These are phyloP conservation scores for Raphanus hybrid DNA, from an alignment of 441 rosid species.

Conservation along the genomic window DNA sequence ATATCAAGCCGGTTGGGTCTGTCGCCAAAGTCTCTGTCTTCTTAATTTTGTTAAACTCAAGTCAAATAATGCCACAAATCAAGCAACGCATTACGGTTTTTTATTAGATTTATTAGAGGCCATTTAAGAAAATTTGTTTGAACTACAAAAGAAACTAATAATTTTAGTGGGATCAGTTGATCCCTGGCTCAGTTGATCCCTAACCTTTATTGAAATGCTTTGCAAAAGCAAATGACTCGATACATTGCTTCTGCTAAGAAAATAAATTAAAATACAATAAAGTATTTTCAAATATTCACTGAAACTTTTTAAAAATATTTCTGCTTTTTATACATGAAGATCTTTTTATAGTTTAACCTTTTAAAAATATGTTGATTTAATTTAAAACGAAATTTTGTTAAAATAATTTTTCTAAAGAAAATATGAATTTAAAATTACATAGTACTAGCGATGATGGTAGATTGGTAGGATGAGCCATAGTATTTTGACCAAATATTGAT, in stretches of 20 bases:
- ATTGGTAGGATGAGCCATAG: neutral
- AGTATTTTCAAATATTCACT: neutral
- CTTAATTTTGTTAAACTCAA: neutral
- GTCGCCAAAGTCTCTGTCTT: conserved; percentile 15
- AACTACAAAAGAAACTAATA: neutral
- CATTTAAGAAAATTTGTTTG: neutral
- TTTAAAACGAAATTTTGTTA: too few relatives aligned
- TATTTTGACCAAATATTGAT: neutral
- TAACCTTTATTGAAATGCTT: neutral
- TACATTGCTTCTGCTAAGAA: neutral
- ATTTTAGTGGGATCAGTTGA: neutral
- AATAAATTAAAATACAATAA: too few relatives aligned
- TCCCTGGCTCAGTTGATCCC: neutral
- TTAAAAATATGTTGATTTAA: too few relatives aligned
- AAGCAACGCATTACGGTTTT: conserved; percentile 2
- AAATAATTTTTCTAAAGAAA: too few relatives aligned
- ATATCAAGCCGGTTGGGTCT: neutral
- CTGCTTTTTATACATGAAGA: neutral
- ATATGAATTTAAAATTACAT: too few relatives aligned
- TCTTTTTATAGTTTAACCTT: too few relatives aligned
- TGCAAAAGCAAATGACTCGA: neutral
- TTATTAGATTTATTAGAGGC: neutral
- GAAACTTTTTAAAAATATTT: too few relatives aligned
- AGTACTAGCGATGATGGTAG: neutral
- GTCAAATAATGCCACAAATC: conserved; percentile 25